These are phyloP conservation scores for Kluyveromyces siamensis DNA, from an alignment of 805 yeast species.

Conservation along the genomic window DNA sequence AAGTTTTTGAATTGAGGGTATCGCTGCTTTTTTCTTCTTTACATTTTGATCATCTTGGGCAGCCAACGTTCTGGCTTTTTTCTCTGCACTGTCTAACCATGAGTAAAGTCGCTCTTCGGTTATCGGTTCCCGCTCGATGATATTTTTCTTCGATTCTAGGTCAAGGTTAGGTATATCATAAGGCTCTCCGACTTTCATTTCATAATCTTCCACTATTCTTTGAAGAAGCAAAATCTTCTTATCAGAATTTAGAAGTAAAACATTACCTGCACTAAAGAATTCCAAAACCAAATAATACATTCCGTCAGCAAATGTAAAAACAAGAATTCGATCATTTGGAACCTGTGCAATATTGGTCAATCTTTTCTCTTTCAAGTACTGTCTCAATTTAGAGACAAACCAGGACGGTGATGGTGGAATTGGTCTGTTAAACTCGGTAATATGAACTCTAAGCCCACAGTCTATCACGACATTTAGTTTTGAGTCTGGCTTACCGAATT, in stretches of 20 bases:
- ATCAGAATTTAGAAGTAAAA: conserved; percentile 64
- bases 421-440: conserved; percentile 74
- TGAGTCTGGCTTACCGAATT: conserved; percentile 76
- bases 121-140: conserved; percentile 4
- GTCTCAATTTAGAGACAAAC: conserved; percentile 78
- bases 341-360: conserved; percentile 66
- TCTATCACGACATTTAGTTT: conserved; percentile 70
- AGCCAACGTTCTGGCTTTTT: conserved; percentile 1
- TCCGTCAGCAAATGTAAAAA: conserved; percentile 80
- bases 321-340: conserved; percentile 74
- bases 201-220: conserved; percentile 69
- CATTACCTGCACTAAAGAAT: conserved; percentile 92
- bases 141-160: conserved; percentile 30
- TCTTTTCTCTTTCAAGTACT: conserved; percentile 75
- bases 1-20: conserved; percentile 58
- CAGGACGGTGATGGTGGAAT: conserved; percentile 76
- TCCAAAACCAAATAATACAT: conserved; percentile 69
- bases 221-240: conserved; percentile 62
- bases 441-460: conserved; percentile 74
- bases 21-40: conserved; percentile 35
- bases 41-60: conserved; percentile 5
- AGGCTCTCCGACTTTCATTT: conserved; percentile 59
- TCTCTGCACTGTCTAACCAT: conserved; percentile 24
- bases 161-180: conserved; percentile 54
- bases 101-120: conserved; percentile 11